These are phyloP conservation scores for Auricularia auricula-judae DNA, from an alignment of 768 basidiomycete genomes.

Conservation along the genomic window DNA sequence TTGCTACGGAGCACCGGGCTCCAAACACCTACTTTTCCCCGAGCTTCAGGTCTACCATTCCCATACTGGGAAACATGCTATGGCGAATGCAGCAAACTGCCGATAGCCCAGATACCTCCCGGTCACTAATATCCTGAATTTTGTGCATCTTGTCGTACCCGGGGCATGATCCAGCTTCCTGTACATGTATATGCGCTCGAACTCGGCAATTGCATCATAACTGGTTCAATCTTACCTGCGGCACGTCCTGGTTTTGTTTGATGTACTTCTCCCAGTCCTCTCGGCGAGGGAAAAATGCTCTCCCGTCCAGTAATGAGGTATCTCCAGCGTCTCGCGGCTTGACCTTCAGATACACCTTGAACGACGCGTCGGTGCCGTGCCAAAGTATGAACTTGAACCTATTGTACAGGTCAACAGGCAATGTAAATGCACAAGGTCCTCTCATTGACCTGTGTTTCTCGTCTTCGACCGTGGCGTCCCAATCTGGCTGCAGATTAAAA, in stretches of 20 bases:
- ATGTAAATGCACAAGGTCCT: neutral
- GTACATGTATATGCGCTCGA: neutral
- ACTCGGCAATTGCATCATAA: no score
- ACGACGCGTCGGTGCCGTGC: neutral
- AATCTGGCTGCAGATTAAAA: neutral
- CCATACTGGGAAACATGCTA: neutral
- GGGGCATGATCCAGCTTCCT: neutral
- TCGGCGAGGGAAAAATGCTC: neutral
- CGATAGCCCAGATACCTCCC: neutral
- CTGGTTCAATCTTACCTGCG: neutral
- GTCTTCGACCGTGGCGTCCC: neutral
- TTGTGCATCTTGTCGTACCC: neutral
- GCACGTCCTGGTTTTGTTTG: neutral
- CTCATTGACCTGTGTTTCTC: neutral
- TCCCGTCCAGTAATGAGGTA: neutral
- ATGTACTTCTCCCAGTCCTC: neutral
- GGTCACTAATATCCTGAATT: neutral
- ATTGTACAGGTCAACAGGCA: no score
- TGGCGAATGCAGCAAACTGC: neutral
- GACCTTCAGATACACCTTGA: neutral
- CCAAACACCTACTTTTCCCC: neutral
- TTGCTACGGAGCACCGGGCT: neutral
- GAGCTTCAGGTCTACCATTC: neutral
- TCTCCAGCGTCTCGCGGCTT: neutral
- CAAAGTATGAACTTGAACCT: neutral